A percentile compares a stretch with the other conserved stretches of the same genome.
These are phyloP conservation scores for Ormosia semicastrata DNA, from an alignment of 306 rosid species.

Conservation along the genomic window DNA sequence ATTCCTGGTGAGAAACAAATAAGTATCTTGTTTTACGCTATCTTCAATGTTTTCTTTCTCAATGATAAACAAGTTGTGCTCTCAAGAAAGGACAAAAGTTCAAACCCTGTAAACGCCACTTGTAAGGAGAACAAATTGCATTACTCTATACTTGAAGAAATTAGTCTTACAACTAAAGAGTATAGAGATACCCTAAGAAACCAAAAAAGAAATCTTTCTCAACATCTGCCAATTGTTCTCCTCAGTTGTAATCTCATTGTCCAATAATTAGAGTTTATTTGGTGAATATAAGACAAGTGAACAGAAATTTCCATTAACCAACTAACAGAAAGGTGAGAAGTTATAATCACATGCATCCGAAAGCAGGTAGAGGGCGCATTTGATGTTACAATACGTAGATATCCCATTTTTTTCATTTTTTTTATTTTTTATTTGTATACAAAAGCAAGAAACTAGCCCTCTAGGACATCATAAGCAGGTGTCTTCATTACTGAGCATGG, in stretches of 20 bases:
- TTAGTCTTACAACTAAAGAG: no score
- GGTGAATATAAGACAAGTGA: not conserved
- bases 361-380: constrained; percentile 6
- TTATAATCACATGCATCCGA: constrained; percentile 26
- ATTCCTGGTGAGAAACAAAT: no score
- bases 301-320: not conserved
- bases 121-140: no score
- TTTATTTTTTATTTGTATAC: no score
- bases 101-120: no score
- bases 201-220: not conserved
- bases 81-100: no score
- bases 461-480: constrained; percentile 26
- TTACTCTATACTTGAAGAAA: no score
- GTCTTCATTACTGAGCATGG: constrained; percentile 25
- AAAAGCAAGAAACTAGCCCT: constrained; percentile 27
- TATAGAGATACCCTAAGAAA: not conserved
- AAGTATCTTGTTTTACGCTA: no score
- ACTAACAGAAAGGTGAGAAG: not conserved
- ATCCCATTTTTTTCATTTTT: constrained; percentile 13
- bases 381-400: constrained; percentile 15
- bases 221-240: not conserved
- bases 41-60: no score
- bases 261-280: not conserved
- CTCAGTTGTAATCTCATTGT: not conserved
- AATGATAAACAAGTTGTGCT: no score